A percentile compares a stretch with the other conserved stretches of the same genome.
phyloP scores from a whole-genome alignment of 2,329 filamentous ascomycete species.

The Calonectria naviculata region DNA sequence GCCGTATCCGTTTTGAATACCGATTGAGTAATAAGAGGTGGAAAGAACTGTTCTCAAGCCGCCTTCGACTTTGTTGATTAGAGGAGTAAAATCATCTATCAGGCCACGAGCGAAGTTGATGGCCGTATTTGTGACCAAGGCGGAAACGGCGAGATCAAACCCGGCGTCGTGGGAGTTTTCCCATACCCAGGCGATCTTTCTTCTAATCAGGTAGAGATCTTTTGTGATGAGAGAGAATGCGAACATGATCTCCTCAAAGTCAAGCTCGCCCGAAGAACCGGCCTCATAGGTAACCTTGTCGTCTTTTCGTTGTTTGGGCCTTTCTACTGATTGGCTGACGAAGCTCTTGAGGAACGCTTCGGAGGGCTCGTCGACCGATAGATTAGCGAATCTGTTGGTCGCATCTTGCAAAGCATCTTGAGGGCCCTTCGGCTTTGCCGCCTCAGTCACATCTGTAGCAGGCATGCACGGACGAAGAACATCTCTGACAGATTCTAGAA shows the following conservation, averaged over 20 bases:
- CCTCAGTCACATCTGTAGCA: background rate
- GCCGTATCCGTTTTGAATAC: too few species aligned
- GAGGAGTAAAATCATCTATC: slow-evolving; percentile 42
- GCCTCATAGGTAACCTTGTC: slow-evolving; percentile 41
- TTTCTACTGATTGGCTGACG: background rate
- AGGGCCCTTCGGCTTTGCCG: background rate
- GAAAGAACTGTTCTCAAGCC: too few species aligned
- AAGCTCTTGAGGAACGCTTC: background rate
- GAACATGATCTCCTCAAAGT: slow-evolving; percentile 40
- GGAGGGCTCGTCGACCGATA: background rate
- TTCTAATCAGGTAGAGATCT: slow-evolving; percentile 44
- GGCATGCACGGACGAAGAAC: slow-evolving; percentile 39
- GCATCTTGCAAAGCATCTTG: background rate
- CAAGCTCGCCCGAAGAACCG: slow-evolving; percentile 41
- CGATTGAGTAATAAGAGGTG: too few species aligned
- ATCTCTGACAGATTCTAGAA: slow-evolving; percentile 48
- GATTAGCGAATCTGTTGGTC: background rate
- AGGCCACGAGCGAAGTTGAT: slow-evolving; percentile 46
- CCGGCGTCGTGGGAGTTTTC: slow-evolving; percentile 26
- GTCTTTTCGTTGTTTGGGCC: background rate
- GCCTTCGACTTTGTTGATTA: background rate
- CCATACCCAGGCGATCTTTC: slow-evolving; percentile 44
- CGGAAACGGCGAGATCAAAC: slow-evolving; percentile 44
- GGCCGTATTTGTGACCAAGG: slow-evolving; percentile 52
- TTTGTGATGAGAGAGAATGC: slow-evolving; percentile 40